Evolutionary conservation across 139 green algal genomes (phyloP), one percentile per base, ranked within the genome.

Genomic region (Coelastrella sp.): DNA sequence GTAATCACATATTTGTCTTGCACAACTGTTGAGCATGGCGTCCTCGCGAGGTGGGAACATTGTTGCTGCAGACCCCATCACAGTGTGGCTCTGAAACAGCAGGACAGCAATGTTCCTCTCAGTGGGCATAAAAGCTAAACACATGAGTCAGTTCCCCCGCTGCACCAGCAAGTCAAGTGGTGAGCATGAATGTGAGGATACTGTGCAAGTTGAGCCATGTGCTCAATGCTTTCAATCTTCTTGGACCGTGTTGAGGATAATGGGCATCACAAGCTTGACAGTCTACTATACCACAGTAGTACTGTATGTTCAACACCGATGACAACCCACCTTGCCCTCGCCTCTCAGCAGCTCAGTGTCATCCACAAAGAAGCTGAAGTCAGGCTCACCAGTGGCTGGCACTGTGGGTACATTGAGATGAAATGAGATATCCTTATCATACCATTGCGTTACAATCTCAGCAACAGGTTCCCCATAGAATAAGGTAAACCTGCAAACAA

Each of bases 271-370:
- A n/a, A n/a, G n/a, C 45, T 53, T 53, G 45, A 11, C 45, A 30
- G 53, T 63, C 53, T 63, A 63, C 53, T 17, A 63, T n/a, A 4
- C n/a, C 13, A n/a, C 53, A n/a, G n/a, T n/a, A n/a, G n/a, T n/a
- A n/a, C n/a, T n/a, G n/a, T n/a, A n/a, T n/a, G n/a, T n/a, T n/a
- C n/a, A n/a, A n/a, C n/a, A n/a, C n/a, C n/a, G n/a, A n/a, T n/a
- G n/a, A n/a, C n/a, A 63, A 63, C 53, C 15, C 53, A 63, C 53
- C 53, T 63, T 63, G 53, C 53, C 53, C 53, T 63, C 53, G 15
- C 53, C 53, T 63, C 53, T 63, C 53, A 63, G 17, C 53, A 63
- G 53, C 53, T 63, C 53, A 63, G 15, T 30, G n/a, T 63, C 4
- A 23, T 63, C 53, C 53, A 63, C 11, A 63, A 30, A 63, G 11